These are phyloP conservation scores for Beauveria medogensis DNA, from an alignment of 2,329 filamentous ascomycete species.

Conservation along the genomic window DNA sequence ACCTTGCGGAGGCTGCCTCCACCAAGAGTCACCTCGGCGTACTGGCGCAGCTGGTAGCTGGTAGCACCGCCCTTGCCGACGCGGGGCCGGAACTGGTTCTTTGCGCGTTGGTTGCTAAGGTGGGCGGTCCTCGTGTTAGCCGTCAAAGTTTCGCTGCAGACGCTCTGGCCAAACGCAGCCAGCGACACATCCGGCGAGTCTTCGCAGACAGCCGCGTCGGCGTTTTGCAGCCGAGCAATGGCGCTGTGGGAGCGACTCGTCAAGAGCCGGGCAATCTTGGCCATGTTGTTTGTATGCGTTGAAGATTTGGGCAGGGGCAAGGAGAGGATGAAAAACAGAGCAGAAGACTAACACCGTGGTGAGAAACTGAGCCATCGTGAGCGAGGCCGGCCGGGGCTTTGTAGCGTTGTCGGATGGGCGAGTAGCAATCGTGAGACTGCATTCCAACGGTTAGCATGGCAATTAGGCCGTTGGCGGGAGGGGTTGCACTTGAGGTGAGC, in stretches of 20 bases:
- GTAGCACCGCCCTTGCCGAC: slow-evolving; percentile 80
- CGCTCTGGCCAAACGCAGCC: background rate
- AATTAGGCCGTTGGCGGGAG: slow-evolving; percentile 18
- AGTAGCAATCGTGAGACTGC: slow-evolving; percentile 15
- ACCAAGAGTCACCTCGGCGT: slow-evolving; percentile 93
- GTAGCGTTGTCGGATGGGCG: slow-evolving; percentile 9
- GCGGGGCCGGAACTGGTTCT: slow-evolving; percentile 86
- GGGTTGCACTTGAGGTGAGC: background rate
- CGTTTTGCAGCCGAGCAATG: slow-evolving; percentile 23
- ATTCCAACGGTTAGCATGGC: slow-evolving; percentile 37
- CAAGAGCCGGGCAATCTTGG: slow-evolving; percentile 23
- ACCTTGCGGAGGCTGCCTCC: slow-evolving; percentile 93
- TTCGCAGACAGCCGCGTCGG: slow-evolving; percentile 25
- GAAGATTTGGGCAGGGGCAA: background rate
- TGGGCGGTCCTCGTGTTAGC: slow-evolving; percentile 22
- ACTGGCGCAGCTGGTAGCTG: slow-evolving; percentile 89
- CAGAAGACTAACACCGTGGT: slow-evolving; percentile 33
- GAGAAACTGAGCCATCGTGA: slow-evolving; percentile 33
- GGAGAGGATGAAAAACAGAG: background rate
- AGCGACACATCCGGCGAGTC: slow-evolving; percentile 16
- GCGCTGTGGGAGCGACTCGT: slow-evolving; percentile 25
- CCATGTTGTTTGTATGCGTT: background rate
- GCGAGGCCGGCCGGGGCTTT: slow-evolving; percentile 8
- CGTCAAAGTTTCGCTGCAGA: slow-evolving; percentile 12
- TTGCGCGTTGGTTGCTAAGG: slow-evolving; percentile 72